phyloP scores from a whole-genome alignment of 768 basidiomycete species.

The Mycena filopes region DNA sequence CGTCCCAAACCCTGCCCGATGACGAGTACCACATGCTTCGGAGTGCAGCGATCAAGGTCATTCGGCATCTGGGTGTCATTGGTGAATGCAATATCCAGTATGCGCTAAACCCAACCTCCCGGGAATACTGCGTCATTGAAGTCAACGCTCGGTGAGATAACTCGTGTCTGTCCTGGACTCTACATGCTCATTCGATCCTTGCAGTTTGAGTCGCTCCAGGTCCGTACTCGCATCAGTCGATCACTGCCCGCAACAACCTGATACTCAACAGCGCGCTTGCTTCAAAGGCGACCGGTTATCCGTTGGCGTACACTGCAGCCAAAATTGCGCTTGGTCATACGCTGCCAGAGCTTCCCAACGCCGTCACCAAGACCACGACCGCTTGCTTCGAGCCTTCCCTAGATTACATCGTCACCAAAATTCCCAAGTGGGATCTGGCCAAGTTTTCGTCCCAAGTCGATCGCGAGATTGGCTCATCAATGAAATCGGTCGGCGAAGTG shows the following conservation, averaged over 20 bases:
- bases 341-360: slow-evolving; percentile 96
- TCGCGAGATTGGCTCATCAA: slow-evolving; percentile 93
- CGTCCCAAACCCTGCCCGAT: slow-evolving; percentile 96
- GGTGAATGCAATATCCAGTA: slow-evolving; percentile 99
- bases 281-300: slow-evolving; percentile 99
- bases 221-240: slow-evolving; percentile 39
- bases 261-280: slow-evolving; percentile 79
- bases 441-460: slow-evolving; percentile 96
- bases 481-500: slow-evolving; percentile 99
- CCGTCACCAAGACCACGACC: slow-evolving; percentile 98
- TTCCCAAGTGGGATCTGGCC: slow-evolving; percentile 99
- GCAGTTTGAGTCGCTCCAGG: slow-evolving; percentile 84
- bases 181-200: slow-evolving; percentile 13
- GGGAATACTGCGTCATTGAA: slow-evolving; percentile 98
- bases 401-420: slow-evolving; percentile 99
- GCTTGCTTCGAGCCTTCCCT: slow-evolving; percentile 99
- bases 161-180: neutral
- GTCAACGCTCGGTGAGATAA: slow-evolving; percentile 86
- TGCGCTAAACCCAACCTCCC: slow-evolving; percentile 91
- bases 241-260: slow-evolving; percentile 20
- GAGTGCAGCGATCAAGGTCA: slow-evolving; percentile 95
- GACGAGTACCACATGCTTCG: slow-evolving; percentile 99
- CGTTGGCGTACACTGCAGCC: slow-evolving; percentile 98
- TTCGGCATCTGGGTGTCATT: slow-evolving; percentile 90
- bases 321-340: slow-evolving; percentile 99